Percentiles rank a stretch among this genome's conserved stretches.
Conservation (phyloP, 1,139 yeast species). For the Martiniozyma asiatica region DNA sequence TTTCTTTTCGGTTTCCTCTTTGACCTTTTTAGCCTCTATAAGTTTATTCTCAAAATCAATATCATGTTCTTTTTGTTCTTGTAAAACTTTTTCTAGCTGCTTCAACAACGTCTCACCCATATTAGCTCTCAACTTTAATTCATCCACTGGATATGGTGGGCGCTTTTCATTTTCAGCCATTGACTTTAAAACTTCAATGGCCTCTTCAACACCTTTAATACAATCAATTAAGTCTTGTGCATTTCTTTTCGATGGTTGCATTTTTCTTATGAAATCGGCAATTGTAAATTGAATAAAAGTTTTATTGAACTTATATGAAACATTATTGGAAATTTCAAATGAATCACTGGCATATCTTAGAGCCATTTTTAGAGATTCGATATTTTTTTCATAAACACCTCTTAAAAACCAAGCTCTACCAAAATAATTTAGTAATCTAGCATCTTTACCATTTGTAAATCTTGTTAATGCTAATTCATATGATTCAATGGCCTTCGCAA, state of each 20-base stretch:
- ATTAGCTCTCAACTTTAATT: constrained; percentile 72
- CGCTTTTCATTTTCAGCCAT: constrained; percentile 35
- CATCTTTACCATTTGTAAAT: constrained; percentile 50
- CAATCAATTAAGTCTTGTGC: constrained; percentile 52
- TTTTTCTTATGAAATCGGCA: constrained; percentile 69
- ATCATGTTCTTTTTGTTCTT: constrained; percentile 65
- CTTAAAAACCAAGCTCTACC: constrained; percentile 89
- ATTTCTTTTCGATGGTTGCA: constrained; percentile 48
- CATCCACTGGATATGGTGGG: constrained; percentile 69
- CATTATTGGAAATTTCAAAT: constrained; percentile 23
- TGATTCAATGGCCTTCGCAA: constrained; percentile 74
- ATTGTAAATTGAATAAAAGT: constrained; percentile 80
- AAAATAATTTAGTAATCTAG: constrained; percentile 56
- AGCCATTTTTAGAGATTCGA: constrained; percentile 48
- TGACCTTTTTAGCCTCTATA: constrained; percentile 57
- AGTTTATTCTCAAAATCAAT: constrained; percentile 46
- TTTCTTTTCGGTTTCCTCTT: constrained; percentile 44
- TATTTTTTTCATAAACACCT: constrained; percentile 57
- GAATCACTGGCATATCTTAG: constrained; percentile 55
- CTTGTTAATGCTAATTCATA: constrained; percentile 70
- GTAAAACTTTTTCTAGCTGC: constrained; percentile 58
- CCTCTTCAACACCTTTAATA: constrained; percentile 46
- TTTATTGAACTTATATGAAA: constrained; percentile 58
- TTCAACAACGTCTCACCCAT: constrained; percentile 72
- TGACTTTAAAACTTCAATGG: constrained; percentile 47